Evolutionary conservation across 495 filamentous ascomycete species (phyloP).

Genomic region (Hypoxylon perforatum): DNA sequence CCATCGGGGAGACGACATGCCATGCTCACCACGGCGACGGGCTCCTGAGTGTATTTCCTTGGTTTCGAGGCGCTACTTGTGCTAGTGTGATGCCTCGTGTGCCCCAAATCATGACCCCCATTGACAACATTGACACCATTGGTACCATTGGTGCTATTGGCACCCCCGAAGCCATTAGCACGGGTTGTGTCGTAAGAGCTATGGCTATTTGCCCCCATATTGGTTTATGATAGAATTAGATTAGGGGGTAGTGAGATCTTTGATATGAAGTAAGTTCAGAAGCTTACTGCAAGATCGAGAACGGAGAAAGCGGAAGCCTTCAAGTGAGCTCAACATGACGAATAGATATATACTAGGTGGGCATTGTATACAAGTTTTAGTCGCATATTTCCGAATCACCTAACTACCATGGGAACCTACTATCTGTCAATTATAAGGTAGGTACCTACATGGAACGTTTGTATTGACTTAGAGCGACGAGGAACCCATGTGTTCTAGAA

Average conservation of each 20-base stretch:
- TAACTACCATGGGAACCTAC: no score
- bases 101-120: neutral
- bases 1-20: slow-evolving; percentile 59
- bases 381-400: neutral
- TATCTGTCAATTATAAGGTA: no score
- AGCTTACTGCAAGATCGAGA: no score
- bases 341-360: neutral
- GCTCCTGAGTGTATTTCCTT: slow-evolving; percentile 22
- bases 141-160: neutral
- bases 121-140: neutral
- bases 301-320: neutral
- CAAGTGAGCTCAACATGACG: neutral
- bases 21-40: slow-evolving; percentile 63
- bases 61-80: neutral
- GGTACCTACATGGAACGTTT: no score
- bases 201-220: slow-evolving; percentile 60
- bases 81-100: neutral
- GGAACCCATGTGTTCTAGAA: neutral
- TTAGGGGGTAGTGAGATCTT: neutral
- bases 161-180: neutral
- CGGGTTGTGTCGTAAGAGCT: neutral
- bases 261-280: neutral
- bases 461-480: no score
- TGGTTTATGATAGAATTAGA: slow-evolving; percentile 54
- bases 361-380: neutral